Evolutionary conservation across 371 early-diverging fungal genomes (phyloP).

Genomic region (Fennellomyces sp.): DNA sequence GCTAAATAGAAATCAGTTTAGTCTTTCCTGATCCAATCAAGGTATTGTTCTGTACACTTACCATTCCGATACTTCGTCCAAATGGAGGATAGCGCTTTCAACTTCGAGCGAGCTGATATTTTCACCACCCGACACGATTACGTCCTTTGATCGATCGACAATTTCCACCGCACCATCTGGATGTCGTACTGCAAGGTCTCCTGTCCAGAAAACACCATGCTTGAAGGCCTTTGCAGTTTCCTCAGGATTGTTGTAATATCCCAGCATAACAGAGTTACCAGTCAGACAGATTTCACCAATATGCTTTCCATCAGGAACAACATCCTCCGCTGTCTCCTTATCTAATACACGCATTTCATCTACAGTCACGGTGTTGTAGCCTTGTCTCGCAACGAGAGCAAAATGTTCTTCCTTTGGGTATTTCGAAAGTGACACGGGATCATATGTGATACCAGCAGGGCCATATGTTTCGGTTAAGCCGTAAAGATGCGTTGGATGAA

Average conservation of each 20-base stretch:
- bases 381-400: conserved; percentile 57
- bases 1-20: conserved; percentile 13
- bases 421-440: conserved; percentile 24
- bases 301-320: conserved; percentile 56
- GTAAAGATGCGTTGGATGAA: conserved; percentile 66
- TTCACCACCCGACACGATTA: conserved; percentile 78
- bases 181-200: conserved; percentile 70
- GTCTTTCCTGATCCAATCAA: background rate
- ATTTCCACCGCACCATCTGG: conserved; percentile 70
- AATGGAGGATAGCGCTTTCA: conserved; percentile 60
- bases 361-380: conserved; percentile 53
- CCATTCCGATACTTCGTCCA: conserved; percentile 65
- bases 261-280: conserved; percentile 68
- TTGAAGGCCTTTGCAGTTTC: conserved; percentile 66
- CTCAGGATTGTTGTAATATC: conserved; percentile 54
- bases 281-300: conserved; percentile 71
- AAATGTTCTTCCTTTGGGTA: conserved; percentile 45
- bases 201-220: conserved; percentile 69
- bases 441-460: conserved; percentile 48
- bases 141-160: conserved; percentile 70
- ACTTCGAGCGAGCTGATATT: conserved; percentile 76
- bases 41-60: conserved; percentile 11
- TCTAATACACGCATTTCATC: conserved; percentile 68
- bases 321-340: conserved; percentile 45
- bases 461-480: conserved; percentile 76